Base-by-base conservation (phyloP, 805 yeast species). In the Metschnikowia bowlesiae region DNA sequence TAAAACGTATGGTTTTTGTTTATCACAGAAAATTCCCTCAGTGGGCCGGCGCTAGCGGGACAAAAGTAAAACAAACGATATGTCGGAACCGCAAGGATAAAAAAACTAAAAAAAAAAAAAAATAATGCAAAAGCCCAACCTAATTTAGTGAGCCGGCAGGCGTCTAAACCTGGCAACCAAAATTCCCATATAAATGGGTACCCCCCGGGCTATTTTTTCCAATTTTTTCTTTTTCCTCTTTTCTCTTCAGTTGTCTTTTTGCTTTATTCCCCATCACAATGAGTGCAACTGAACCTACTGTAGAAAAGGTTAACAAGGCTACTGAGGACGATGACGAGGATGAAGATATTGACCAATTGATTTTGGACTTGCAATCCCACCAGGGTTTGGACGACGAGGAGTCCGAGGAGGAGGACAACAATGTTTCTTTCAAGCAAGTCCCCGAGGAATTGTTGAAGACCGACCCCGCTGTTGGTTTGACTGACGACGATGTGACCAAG, bases 371-470 rank as follows among this genome's bases (percentile, higher is more conserved):
- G 64, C 96, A 89, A 75, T 82, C 87, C 58, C 73, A 83, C 70
- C 77, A 75, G 58, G 82, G 78, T 60, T 64, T 57, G 47, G 65
- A 58, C 29, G 61, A 58, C 40, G 54, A 49, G 14, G 60, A 57
- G 41, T 50, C 48, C n/a, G 66, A 57, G 36, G 74, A 66, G n/a
- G 73, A 62, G 42, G 67, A 50, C 34, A 70, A 64, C 38, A 60
- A 60, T 29, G 64, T 65, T 50, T 62, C 76, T 29, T 72, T 72
- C 70, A 82, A 85, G 71, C 86, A 87, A 53, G 89, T 89, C 48
- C 95, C 96, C 49, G 96, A 89, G 63, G 94, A 86, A 66, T 73
- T 87, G 59, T 78, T 89, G 64, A 85, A 86, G 71, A 89, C 96
- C 55, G 88, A 85, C 76, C 90, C 91, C 48, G 67, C 82, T 47